Evolutionary conservation across 805 yeast genomes (phyloP), one percentile per base, ranked within the genome.

Genomic region (Vanderwaltozyma verrucispora): DNA sequence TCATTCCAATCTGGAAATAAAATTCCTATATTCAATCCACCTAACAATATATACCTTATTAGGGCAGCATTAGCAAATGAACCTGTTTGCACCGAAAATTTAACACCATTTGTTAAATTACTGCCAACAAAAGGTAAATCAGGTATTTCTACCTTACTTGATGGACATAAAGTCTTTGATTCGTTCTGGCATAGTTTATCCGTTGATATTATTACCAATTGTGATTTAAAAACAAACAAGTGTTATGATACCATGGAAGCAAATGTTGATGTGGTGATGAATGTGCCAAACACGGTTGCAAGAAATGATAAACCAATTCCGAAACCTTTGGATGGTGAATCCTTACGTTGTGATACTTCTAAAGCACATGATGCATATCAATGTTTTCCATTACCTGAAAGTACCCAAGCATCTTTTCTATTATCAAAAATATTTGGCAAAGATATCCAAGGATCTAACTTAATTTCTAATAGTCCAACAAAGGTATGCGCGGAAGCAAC

Each of bases 151-250:
- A 73, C 94, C 0, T 65, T 89, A 30, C 65, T 92, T 18, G 94
- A 87, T 49, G 97, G 98, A 15, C 95, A 86, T 56, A 79, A 79
- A 51, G 72, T 86, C 8, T 92, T 87, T 58, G 95, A 87, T 52
- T 77, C 96, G 0, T 76, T 79, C 44, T 92, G 97, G 97, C 95
- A 88, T 46, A 75, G 88, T 29, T 80, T 92, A 86, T 72, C 96
- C 2, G 75, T 92, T 32, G 97, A 89, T 55, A 68, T 89, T 19
- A 61, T 62, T 14, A 77, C 86, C 0, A 62, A 60, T 11, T 77
- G 87, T 47, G 62, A 56, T 18, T 60, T 51, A 4, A 50, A 43
- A 3, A 40, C 48, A 1, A 35, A 40, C 5, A 33, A 33, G 12
- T 80, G 87, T 46, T 56, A 60, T 30, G 71, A 72, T 49, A 56